phyloP scores from a whole-genome alignment of 371 early-diverging fungal species.

The Mycotypha africana region DNA sequence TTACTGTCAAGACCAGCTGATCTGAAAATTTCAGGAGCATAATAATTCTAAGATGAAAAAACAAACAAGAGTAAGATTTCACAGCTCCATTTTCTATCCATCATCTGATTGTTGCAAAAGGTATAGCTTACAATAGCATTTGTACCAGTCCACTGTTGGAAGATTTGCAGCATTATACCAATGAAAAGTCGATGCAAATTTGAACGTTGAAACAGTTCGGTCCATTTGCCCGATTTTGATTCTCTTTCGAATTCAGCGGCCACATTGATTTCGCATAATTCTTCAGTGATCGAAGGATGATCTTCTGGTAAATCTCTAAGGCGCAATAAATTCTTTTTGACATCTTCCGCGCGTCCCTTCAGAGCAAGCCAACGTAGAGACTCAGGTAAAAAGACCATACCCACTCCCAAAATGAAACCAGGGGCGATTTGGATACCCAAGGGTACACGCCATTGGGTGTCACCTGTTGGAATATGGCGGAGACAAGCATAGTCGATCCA shows the following conservation, averaged over 20 bases:
- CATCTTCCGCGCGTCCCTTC: conserved; percentile 41
- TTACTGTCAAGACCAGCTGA: conserved; percentile 34
- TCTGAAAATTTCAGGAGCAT: conserved; percentile 48
- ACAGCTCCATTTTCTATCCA: no score
- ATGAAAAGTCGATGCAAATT: conserved; percentile 45
- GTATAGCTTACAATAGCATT: conserved; percentile 48
- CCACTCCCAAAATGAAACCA: conserved; percentile 42
- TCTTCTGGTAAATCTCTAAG: conserved; percentile 40
- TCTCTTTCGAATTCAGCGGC: conserved; percentile 40
- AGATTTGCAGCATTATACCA: conserved; percentile 50
- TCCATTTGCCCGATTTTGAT: conserved; percentile 38
- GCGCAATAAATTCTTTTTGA: conserved; percentile 36
- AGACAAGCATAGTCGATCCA: conserved; percentile 43
- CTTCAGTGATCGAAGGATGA: conserved; percentile 39
- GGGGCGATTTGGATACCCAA: conserved; percentile 49
- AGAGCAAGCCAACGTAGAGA: conserved; percentile 63
- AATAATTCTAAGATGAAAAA: conserved; percentile 64
- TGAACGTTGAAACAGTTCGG: conserved; percentile 38
- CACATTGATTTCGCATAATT: conserved; percentile 43
- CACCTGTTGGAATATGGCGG: conserved; percentile 17
- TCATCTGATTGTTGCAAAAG: no score
- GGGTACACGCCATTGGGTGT: conserved; percentile 35
- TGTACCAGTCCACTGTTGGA: conserved; percentile 68
- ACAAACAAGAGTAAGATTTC: no score
- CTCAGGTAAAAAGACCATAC: conserved; percentile 54